Conservation (phyloP, 148 eudicot species). For the Oxyria digyna region DNA sequence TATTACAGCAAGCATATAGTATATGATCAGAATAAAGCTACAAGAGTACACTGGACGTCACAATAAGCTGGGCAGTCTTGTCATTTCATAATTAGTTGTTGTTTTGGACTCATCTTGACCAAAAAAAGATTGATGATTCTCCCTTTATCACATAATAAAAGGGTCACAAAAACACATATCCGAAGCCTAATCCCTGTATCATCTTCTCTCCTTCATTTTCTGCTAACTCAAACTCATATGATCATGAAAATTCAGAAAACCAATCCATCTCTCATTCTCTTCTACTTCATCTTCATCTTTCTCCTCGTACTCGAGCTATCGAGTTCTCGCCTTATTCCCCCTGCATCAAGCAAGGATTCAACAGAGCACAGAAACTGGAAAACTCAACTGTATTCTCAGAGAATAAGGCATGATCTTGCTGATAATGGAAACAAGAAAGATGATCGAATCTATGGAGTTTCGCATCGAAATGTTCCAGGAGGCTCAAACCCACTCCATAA, state of each 20-base stretch:
- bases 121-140: neutral
- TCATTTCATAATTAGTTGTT: slow-evolving; percentile 7
- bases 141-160: neutral
- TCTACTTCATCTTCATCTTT: neutral
- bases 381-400: neutral
- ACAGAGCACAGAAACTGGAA: neutral
- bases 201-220: neutral
- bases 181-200: neutral
- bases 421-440: neutral
- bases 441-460: slow-evolving; percentile 8
- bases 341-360: neutral
- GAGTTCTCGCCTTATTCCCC: slow-evolving; percentile 2
- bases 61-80: neutral
- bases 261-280: neutral
- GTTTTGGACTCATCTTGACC: slow-evolving; percentile 4
- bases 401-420: neutral
- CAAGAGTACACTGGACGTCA: neutral
- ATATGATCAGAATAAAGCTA: neutral
- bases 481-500: slow-evolving; percentile 10
- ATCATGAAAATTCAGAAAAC: neutral
- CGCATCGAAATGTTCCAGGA: neutral
- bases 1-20: neutral
- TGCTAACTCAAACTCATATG: neutral
- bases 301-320: neutral
- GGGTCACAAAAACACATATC: neutral